phyloP scores from a whole-genome alignment of 805 yeast genomes.

The Candida caryicola region DNA sequence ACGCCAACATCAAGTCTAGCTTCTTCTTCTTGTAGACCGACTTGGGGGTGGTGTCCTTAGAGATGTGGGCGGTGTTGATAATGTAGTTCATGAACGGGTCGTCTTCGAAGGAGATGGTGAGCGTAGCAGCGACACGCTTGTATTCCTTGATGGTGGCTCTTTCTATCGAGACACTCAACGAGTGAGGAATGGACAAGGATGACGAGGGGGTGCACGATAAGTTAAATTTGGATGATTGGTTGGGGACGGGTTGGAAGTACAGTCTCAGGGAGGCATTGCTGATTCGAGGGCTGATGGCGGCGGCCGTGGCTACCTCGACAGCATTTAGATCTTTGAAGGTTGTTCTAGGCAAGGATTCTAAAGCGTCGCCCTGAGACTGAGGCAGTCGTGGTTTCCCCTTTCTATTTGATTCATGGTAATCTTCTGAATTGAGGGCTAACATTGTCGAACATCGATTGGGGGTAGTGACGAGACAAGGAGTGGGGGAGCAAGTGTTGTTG shows the following conservation, averaged over 20 bases:
- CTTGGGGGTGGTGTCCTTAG: slow-evolving; percentile 28
- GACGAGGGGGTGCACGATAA: slow-evolving; percentile 3
- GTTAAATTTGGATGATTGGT: slow-evolving; percentile 1
- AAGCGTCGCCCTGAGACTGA: slow-evolving; percentile 17
- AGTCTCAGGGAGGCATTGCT: slow-evolving; percentile 21
- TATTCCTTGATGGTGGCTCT: slow-evolving; percentile 42
- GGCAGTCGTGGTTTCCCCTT: slow-evolving; percentile 19
- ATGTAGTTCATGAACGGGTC: slow-evolving; percentile 53
- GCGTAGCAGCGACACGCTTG: slow-evolving; percentile 53
- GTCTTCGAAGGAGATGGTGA: slow-evolving; percentile 51
- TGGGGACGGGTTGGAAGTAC: slow-evolving; percentile 3
- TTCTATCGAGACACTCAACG: slow-evolving; percentile 13
- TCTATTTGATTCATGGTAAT: slow-evolving; percentile 13
- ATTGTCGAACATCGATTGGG: slow-evolving; percentile 9
- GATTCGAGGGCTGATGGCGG: neutral
- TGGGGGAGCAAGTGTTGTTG: neutral
- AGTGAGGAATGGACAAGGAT: slow-evolving; percentile 12
- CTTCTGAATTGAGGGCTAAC: slow-evolving; percentile 14
- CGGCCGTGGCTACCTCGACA: neutral
- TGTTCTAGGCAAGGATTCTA: slow-evolving; percentile 10
- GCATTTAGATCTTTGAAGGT: neutral
- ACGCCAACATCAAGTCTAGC: slow-evolving; percentile 45
- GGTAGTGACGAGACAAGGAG: neutral
- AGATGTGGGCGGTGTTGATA: slow-evolving; percentile 33
- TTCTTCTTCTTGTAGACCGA: slow-evolving; percentile 28